These are phyloP conservation scores for Basidiobolus meristosporus DNA, from an alignment of 371 early-diverging fungal species.

Conservation along the genomic window DNA sequence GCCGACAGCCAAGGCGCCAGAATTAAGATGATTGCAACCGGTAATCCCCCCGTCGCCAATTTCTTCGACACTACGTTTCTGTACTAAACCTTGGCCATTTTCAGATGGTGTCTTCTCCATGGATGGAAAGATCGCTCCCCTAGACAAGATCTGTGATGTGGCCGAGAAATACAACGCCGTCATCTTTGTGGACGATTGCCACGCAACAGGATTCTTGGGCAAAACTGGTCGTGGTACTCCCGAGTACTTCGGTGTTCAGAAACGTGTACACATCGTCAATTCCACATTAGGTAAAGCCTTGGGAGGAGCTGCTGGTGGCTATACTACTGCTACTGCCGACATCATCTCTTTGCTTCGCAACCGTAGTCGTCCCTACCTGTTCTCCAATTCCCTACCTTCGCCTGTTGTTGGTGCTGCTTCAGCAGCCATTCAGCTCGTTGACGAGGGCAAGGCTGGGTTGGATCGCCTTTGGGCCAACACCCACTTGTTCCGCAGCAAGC, in stretches of 20 bases:
- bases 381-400: constrained; percentile 40
- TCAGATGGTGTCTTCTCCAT: constrained; percentile 41
- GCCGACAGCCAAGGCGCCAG: constrained; percentile 22
- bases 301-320: constrained; percentile 41
- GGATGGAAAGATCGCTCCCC: constrained; percentile 37
- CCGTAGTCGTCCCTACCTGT: constrained; percentile 32
- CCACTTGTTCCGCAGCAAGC: constrained; percentile 17
- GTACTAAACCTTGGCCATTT: too few relatives aligned
- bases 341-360: constrained; percentile 28
- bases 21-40: constrained; percentile 30
- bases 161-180: constrained; percentile 35
- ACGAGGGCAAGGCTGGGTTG: constrained; percentile 15
- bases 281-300: constrained; percentile 43
- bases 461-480: constrained; percentile 27
- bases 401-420: constrained; percentile 38
- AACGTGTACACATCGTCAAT: constrained; percentile 35
- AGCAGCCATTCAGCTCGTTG: constrained; percentile 31
- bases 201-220: constrained; percentile 40
- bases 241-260: constrained; percentile 27
- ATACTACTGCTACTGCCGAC: constrained; percentile 26
- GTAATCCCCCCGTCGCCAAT: too few relatives aligned
- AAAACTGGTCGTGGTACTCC: constrained; percentile 30
- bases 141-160: constrained; percentile 30
- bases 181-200: constrained; percentile 40
- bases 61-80: too few relatives aligned